Conservation (phyloP, 2,329 filamentous ascomycete genomes). For the Alternaria sp. region DNA sequence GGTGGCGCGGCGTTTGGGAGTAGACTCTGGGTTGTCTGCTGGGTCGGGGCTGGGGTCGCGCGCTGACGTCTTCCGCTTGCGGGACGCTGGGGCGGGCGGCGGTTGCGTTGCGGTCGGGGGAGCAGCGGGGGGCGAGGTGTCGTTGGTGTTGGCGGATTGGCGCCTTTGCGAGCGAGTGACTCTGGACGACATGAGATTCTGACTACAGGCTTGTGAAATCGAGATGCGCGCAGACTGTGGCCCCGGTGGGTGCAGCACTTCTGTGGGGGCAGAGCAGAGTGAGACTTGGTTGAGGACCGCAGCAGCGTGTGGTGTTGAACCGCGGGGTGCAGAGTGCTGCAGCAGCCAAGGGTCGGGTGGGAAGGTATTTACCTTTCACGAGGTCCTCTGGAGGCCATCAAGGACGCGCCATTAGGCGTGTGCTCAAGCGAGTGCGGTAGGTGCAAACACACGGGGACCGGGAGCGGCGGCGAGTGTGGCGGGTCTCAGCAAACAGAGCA, state of each 20-base stretch:
- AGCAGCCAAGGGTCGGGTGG: constrained; percentile 24
- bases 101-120: constrained; percentile 53
- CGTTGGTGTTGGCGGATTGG: constrained; percentile 68
- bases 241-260: constrained; percentile 37
- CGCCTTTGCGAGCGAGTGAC: constrained; percentile 94
- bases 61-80: constrained; percentile 78
- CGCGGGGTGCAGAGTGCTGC: constrained; percentile 7
- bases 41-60: constrained; percentile 55
- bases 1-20: constrained; percentile 47
- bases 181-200: constrained; percentile 91
- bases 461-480: constrained; percentile 11
- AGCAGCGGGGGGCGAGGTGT: constrained; percentile 40
- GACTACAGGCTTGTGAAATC: constrained; percentile 34
- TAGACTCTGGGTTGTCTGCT: constrained; percentile 39
- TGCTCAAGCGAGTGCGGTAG: constrained; percentile 45
- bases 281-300: constrained; percentile 19
- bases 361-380: constrained; percentile 31
- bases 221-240: constrained; percentile 40
- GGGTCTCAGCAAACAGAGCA: constrained; percentile 9
- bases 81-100: constrained; percentile 57
- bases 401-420: constrained; percentile 48
- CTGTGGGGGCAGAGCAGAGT: constrained; percentile 30
- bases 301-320: constrained; percentile 13
- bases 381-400: constrained; percentile 38
- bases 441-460: constrained; percentile 25